A percentile compares a stretch with the other conserved stretches of the same genome.
Evolutionary conservation across 1,284 basidiomycete species (phyloP).

Genomic region (Naganishia albida): DNA sequence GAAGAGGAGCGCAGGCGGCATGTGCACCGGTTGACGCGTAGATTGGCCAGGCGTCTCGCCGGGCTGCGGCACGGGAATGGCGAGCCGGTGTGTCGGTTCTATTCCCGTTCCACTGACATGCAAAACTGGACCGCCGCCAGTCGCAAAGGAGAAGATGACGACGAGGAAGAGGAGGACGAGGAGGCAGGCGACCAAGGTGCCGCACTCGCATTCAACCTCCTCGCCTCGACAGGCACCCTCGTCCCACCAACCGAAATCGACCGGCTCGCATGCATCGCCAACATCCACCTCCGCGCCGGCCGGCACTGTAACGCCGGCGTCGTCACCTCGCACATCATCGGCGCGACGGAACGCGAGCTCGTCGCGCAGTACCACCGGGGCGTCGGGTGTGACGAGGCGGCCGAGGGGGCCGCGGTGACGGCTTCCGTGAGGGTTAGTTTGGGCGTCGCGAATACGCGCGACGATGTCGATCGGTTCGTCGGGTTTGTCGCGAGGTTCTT

Average conservation of each 20-base stretch:
- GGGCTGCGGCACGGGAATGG: constrained; percentile 28
- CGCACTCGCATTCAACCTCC: constrained; percentile 30
- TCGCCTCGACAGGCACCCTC: constrained; percentile 18
- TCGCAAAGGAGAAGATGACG: not conserved
- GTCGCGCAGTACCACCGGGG: constrained; percentile 21
- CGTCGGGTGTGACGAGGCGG: constrained; percentile 28
- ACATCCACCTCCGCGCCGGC: constrained; percentile 31
- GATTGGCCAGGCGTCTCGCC: constrained; percentile 7
- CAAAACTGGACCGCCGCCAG: not conserved
- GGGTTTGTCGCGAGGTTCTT: constrained; percentile 30
- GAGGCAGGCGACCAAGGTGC: constrained; percentile 28
- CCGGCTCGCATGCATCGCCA: constrained; percentile 29
- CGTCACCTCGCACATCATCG: constrained; percentile 25
- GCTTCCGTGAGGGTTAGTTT: constrained; percentile 28
- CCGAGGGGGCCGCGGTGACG: constrained; percentile 15
- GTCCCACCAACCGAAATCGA: constrained; percentile 31
- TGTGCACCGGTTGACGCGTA: constrained; percentile 18
- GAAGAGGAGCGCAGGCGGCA: constrained; percentile 19
- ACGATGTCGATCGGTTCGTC: constrained; percentile 31
- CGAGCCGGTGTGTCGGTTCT: constrained; percentile 10
- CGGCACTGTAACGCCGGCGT: constrained; percentile 33
- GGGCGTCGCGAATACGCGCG: constrained; percentile 19
- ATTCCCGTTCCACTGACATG: constrained; percentile 10
- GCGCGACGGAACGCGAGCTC: constrained; percentile 13
- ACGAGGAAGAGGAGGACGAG: not conserved